These are phyloP conservation scores for Madurella fahalii DNA, from an alignment of 2,329 filamentous ascomycete genomes.

Conservation along the genomic window DNA sequence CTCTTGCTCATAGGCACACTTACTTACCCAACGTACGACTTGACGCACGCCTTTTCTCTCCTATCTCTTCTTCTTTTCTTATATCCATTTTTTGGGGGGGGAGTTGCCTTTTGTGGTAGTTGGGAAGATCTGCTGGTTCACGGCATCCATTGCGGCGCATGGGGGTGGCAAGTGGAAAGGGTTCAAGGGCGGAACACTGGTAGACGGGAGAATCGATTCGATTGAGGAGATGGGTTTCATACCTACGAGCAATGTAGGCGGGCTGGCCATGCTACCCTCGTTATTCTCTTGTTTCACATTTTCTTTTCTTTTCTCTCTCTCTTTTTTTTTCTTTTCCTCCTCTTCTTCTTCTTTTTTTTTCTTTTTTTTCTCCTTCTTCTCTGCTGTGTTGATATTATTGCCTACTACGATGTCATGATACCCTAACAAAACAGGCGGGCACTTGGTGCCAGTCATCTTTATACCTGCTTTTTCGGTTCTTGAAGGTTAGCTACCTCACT, in stretches of 20 bases:
- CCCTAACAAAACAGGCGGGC: neutral
- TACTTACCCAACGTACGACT: slow-evolving; percentile 1
- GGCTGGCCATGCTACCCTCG: neutral
- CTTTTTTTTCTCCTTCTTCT: neutral
- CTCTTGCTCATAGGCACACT: neutral
- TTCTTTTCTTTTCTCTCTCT: neutral
- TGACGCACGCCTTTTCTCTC: slow-evolving; percentile 6
- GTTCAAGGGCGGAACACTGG: neutral
- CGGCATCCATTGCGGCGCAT: neutral
- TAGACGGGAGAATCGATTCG: neutral
- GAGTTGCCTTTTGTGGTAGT: neutral
- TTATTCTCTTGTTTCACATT: slow-evolving; percentile 1
- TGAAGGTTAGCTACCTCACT: neutral
- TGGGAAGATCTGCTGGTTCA: neutral
- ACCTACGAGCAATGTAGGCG: neutral
- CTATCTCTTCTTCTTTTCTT: neutral
- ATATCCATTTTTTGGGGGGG: neutral
- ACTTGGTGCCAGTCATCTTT: neutral
- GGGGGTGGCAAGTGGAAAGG: neutral
- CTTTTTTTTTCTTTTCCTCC: neutral
- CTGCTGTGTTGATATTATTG: neutral
- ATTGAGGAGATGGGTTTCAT: neutral
- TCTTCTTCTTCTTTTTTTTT: too few species aligned
- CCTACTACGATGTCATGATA: slow-evolving; percentile 11
- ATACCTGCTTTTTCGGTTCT: neutral